Evolutionary conservation across 192 early-diverging fungal species (phyloP).

Genomic region (Coemansia sp.): DNA sequence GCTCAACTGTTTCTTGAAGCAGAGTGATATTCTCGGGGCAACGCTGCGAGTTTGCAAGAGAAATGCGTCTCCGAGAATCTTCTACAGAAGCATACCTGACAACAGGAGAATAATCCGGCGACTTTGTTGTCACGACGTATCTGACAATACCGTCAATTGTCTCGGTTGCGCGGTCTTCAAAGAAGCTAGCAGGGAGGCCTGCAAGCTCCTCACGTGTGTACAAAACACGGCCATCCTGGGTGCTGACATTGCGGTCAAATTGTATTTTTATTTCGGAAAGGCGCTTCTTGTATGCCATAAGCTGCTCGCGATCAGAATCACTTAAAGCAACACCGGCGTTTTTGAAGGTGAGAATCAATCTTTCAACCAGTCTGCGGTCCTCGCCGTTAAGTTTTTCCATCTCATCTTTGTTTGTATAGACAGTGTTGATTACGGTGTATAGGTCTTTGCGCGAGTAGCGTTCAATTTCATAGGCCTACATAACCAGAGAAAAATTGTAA

Average conservation of each 20-base stretch:
- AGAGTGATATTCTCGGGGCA: slow-evolving; percentile 61
- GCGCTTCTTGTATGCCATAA: too few species aligned
- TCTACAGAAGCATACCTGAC: slow-evolving; percentile 53
- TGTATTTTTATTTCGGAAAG: too few species aligned
- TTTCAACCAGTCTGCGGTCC: neutral
- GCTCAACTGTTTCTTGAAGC: slow-evolving; percentile 55
- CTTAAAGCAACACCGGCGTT: too few species aligned
- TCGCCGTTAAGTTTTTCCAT: neutral
- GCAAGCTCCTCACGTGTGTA: slow-evolving; percentile 59
- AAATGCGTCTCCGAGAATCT: slow-evolving; percentile 50
- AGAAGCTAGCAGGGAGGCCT: slow-evolving; percentile 65
- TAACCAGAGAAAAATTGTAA: too few species aligned
- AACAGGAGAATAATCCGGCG: slow-evolving; percentile 52
- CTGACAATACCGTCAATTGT: slow-evolving; percentile 54
- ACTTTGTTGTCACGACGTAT: slow-evolving; percentile 71
- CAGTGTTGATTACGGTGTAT: neutral
- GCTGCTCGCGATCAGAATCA: too few species aligned
- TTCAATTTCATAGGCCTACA: neutral
- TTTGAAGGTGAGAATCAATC: neutral
- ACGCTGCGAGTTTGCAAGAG: slow-evolving; percentile 48
- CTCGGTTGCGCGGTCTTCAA: slow-evolving; percentile 54
- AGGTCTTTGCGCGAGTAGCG: neutral
- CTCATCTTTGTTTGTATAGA: neutral
- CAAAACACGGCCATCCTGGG: slow-evolving; percentile 44
- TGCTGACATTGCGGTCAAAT: too few species aligned